Conservation (phyloP, 495 filamentous ascomycete species). For the Penicillium simplicissimum region DNA sequence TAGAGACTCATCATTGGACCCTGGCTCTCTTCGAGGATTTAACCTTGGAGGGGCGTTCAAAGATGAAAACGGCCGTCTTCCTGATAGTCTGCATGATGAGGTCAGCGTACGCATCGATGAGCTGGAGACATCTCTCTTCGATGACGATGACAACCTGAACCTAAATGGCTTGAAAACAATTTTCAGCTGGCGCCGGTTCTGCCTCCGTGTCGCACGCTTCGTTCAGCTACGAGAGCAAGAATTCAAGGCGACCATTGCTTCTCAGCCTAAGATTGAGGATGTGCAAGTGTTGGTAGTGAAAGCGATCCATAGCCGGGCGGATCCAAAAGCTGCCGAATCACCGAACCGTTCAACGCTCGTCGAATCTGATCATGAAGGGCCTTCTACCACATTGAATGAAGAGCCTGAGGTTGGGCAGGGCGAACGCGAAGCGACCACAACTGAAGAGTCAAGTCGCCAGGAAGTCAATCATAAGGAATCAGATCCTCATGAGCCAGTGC, state of each 20-base stretch:
- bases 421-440: not conserved
- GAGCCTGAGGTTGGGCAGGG: not conserved
- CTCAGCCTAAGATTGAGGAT: not conserved
- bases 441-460: not conserved
- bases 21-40: constrained; percentile 38
- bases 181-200: constrained; percentile 37
- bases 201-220: constrained; percentile 36
- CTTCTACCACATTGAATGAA: not conserved
- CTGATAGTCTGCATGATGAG: constrained; percentile 27
- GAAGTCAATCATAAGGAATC: not conserved
- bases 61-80: constrained; percentile 37
- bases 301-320: not conserved
- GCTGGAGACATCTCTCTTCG: constrained; percentile 26
- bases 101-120: constrained; percentile 39
- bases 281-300: constrained; percentile 5
- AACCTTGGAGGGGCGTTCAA: constrained; percentile 23
- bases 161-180: constrained; percentile 26
- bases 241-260: constrained; percentile 16
- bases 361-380: not conserved
- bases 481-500: not conserved
- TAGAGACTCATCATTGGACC: constrained; percentile 15
- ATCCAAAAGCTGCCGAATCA: not conserved
- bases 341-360: not conserved
- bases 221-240: constrained; percentile 36
- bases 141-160: constrained; percentile 26